Conservation (phyloP, 257 asterid genomes). For the Solanum bulbocastanum region DNA sequence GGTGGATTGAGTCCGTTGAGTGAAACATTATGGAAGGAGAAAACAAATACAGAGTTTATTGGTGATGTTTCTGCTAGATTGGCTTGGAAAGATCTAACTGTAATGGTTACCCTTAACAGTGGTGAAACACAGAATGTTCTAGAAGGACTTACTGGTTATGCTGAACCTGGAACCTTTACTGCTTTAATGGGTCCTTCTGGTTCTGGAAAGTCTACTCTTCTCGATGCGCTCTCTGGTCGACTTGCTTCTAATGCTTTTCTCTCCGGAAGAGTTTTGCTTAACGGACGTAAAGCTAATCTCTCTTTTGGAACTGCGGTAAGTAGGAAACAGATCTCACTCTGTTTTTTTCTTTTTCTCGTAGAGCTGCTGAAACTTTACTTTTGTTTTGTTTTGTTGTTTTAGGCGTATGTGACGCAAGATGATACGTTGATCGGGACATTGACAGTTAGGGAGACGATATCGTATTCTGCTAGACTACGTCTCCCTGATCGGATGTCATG, state of each 20-base stretch:
- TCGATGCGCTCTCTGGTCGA: slow-evolving; percentile 84
- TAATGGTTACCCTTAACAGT: slow-evolving; percentile 60
- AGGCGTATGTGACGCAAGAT: slow-evolving; percentile 98
- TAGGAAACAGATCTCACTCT: background rate
- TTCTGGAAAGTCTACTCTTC: slow-evolving; percentile 87
- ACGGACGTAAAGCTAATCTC: slow-evolving; percentile 83
- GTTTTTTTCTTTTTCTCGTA: background rate
- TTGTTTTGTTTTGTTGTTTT: background rate
- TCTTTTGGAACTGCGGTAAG: slow-evolving; percentile 90
- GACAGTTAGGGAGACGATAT: slow-evolving; percentile 82
- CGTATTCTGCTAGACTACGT: slow-evolving; percentile 72
- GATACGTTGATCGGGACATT: slow-evolving; percentile 91
- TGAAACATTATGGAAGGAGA: slow-evolving; percentile 92
- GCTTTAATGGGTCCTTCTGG: slow-evolving; percentile 99
- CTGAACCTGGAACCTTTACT: slow-evolving; percentile 89
- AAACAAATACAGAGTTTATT: slow-evolving; percentile 54
- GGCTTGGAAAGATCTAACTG: slow-evolving; percentile 85
- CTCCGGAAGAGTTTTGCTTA: slow-evolving; percentile 70
- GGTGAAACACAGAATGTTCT: slow-evolving; percentile 79
- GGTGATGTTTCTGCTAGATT: slow-evolving; percentile 91
- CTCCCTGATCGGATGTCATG: slow-evolving; percentile 81
- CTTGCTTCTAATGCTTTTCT: slow-evolving; percentile 88
- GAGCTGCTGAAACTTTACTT: background rate
- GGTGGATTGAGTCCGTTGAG: slow-evolving; percentile 95
- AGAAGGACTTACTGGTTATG: slow-evolving; percentile 70